phyloP scores from a whole-genome alignment of 1,139 yeast species.

The Nematodospora anomalae region DNA sequence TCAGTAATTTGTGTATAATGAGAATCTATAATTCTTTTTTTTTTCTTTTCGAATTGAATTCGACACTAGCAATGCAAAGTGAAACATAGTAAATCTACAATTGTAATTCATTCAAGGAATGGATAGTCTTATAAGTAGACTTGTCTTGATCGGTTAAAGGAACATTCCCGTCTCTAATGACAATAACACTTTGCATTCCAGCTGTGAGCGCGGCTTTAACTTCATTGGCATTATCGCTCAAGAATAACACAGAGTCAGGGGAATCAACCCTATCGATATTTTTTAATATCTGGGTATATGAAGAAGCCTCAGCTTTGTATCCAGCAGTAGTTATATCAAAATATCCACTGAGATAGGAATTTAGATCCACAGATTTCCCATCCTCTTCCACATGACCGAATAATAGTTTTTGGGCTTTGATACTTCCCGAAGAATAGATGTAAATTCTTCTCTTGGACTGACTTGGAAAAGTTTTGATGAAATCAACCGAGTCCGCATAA shows the following conservation, averaged over 20 bases:
- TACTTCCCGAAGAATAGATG: constrained; percentile 91
- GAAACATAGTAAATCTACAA: too few relatives aligned
- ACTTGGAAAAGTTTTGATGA: constrained; percentile 42
- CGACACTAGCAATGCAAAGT: too few relatives aligned
- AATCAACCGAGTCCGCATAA: constrained; percentile 67
- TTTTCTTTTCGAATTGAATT: too few relatives aligned
- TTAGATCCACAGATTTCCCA: constrained; percentile 47
- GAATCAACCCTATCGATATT: constrained; percentile 35
- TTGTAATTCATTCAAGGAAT: constrained; percentile 19
- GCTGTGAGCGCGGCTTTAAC: constrained; percentile 71
- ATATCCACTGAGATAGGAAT: constrained; percentile 57
- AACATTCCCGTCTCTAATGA: constrained; percentile 75
- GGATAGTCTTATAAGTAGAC: constrained; percentile 20
- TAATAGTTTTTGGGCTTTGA: constrained; percentile 78
- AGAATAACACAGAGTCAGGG: constrained; percentile 50
- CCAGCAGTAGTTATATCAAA: constrained; percentile 89
- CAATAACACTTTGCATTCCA: constrained; percentile 61
- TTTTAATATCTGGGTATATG: constrained; percentile 60
- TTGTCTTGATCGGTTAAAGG: constrained; percentile 41
- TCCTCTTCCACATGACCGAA: constrained; percentile 58
- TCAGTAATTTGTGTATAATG: background rate
- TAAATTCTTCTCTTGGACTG: constrained; percentile 37
- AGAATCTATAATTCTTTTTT: background rate
- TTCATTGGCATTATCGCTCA: constrained; percentile 73
- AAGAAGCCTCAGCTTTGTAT: constrained; percentile 54